These are phyloP conservation scores for Solanum hybrid DNA, from an alignment of 305 asterid genomes.

Conservation along the genomic window DNA sequence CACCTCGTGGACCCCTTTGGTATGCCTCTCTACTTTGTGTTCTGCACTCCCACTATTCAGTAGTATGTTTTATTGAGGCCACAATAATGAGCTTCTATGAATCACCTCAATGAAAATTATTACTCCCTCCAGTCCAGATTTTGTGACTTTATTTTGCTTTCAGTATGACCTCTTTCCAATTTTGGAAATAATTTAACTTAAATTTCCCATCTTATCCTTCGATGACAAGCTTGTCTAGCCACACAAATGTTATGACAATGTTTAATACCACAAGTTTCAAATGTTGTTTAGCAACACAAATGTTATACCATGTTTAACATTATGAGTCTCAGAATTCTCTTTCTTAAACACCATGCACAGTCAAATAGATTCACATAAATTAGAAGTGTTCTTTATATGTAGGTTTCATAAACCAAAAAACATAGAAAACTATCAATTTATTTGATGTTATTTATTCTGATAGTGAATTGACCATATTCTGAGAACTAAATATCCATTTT, in stretches of 20 bases:
- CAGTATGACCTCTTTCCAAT: not conserved
- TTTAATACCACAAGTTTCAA: not conserved
- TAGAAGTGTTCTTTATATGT: not conserved
- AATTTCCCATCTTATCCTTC: not conserved
- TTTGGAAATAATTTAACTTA: not conserved
- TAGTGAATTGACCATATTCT: too few species aligned
- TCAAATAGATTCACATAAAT: not conserved
- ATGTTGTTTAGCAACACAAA: not conserved
- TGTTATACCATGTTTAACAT: not conserved
- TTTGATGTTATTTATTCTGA: not conserved
- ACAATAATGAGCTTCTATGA: not conserved
- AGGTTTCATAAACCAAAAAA: not conserved
- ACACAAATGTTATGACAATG: not conserved
- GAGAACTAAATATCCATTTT: constrained; percentile 12
- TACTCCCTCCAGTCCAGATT: not conserved
- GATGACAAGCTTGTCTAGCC: not conserved
- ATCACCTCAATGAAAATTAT: not conserved
- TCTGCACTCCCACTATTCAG: not conserved
- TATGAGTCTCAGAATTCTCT: not conserved
- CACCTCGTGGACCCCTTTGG: constrained; percentile 97
- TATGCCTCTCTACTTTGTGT: constrained; percentile 13
- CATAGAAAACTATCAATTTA: not conserved
- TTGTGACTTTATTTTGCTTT: not conserved
- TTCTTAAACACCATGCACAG: too few species aligned
- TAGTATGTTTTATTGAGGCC: not conserved